Evolutionary conservation across 192 early-diverging fungal genomes (phyloP), one percentile per base, ranked within the genome.

Genomic region (Gorgonomyces haynaldii): DNA sequence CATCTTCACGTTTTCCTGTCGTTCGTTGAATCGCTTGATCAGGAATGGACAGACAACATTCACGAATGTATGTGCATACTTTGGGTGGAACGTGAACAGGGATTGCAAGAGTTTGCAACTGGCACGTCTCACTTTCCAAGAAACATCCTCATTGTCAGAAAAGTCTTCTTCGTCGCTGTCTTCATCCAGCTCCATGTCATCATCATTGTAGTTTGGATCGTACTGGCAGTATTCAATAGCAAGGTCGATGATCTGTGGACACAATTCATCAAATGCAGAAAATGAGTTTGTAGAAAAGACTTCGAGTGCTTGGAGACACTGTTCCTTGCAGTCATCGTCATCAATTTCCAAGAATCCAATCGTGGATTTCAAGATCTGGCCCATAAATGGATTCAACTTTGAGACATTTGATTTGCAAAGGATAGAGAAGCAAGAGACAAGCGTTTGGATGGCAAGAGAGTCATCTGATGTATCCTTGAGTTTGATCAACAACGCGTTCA

Each of bases 131-230:
- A 91, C 89, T 56, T 92, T 92, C 88, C 87, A 92, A 1, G 85
- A 86, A 49, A 91, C 70, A 50, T 92, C 89, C 39, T 92, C 89
- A 32, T 92, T 86, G 44, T 92, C 89, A 4, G 83, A 85, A 61
- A 83, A 88, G 26, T 72, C 76, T 25, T 67, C 75, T 19, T 74
- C 74, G 9, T 82, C 74, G 19, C 69, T 62, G 19, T 56, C 56
- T 6, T 31, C 40, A 10, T 61, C 78, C 3, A 82, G 76, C 31
- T 81, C 76, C 16, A 84, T 82, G 5, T 84, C 80, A 28, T 78
- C 83, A 53, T 75, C 83, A 8, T 69, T 73, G 58, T 85, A 84
- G 67, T 92, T 92, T 4, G 88, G 88, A 52, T 92, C 89, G 45
- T 92, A 79, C 55, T 80, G 79, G 15, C 88, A 56, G 53, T 78